phyloP scores from a whole-genome alignment of 768 basidiomycete genomes.

The Lactarius tabidus region DNA sequence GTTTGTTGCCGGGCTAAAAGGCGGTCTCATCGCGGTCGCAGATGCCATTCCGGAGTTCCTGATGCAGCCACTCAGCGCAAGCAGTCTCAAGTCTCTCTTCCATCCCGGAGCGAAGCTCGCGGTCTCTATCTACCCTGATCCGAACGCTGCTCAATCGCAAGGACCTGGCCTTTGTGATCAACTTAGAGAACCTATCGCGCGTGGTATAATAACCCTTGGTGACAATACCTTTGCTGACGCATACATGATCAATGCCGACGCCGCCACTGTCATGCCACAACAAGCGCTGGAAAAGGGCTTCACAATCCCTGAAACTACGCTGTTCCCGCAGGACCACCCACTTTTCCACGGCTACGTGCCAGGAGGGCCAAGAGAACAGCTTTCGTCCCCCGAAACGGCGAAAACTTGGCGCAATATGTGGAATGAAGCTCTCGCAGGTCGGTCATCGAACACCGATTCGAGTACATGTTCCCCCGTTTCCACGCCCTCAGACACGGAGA shows the following conservation, averaged over 20 bases:
- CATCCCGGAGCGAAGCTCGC: conserved; percentile 18
- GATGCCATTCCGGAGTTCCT: conserved; percentile 24
- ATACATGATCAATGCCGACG: conserved; percentile 22
- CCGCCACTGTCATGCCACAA: neutral
- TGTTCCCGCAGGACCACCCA: conserved; percentile 21
- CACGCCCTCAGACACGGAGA: neutral
- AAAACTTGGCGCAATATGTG: conserved; percentile 18
- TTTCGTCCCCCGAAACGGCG: neutral
- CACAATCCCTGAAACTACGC: neutral
- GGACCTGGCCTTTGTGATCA: conserved; percentile 21
- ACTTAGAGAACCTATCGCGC: conserved; percentile 19
- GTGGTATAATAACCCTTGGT: conserved; percentile 22
- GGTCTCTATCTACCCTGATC: conserved; percentile 24
- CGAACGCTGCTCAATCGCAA: conserved; percentile 4
- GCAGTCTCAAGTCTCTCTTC: conserved; percentile 12
- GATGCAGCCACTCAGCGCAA: conserved; percentile 24
- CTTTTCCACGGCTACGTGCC: conserved; percentile 19
- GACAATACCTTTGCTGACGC: conserved; percentile 20
- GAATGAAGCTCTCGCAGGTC: conserved; percentile 14
- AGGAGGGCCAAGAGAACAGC: neutral
- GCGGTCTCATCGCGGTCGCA: conserved; percentile 23
- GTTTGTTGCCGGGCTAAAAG: conserved; percentile 17
- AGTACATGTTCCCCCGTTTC: neutral
- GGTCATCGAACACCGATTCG: neutral
- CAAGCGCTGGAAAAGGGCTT: conserved; percentile 12